Base-by-base conservation (phyloP, 139 green algal genomes). In the Coelastrella sp. region DNA sequence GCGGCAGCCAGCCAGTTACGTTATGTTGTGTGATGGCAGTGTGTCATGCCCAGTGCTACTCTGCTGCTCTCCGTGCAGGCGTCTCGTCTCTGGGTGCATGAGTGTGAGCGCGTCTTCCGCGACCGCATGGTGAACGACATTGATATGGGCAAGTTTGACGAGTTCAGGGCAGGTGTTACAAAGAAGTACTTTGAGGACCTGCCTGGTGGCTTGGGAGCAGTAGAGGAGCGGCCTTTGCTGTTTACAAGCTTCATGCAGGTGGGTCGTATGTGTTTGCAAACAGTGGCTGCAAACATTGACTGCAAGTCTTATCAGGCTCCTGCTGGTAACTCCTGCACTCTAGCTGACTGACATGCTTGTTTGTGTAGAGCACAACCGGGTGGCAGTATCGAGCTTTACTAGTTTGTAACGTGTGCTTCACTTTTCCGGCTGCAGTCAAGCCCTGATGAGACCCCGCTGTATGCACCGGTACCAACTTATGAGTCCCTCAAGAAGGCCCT, bases 51-150 rank as follows among this genome's bases (percentile, higher is more conserved):
- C 32, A 47, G 32, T 47, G 0, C 1, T 0, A 47, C 32, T 47
- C n/a, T 81, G 73, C 81, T 79, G 23, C 81, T 89, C n/a, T 68
- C 47, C 73, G 19, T 85, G 17, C 92, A 95, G 89, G 90, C 96
- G 8, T 95, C 95, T 32, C 94, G 97, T 5, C 92, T 98, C 59
- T 99, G 96, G 96, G 85, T 96, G 47, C 96, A 98, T 87, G 97
- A 99, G 91, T 95, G 92, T 75, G 96, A 98, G 92, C 94, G 97
- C 47, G 96, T 98, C 32, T 96, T 98, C 92, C 81, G 90, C 7
- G 97, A 99, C 93, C 94, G 97, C 77, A 94, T 99, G 92, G 92
- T 98, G 57, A 97, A 92, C 85, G 93, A 97, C 20, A 89, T 92
- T 4, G 97, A 99, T 93, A 94, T 96, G 90, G 76, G 60, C 61